Conservation (phyloP, 345 rosid species). For the Capsella bursapastoris region DNA sequence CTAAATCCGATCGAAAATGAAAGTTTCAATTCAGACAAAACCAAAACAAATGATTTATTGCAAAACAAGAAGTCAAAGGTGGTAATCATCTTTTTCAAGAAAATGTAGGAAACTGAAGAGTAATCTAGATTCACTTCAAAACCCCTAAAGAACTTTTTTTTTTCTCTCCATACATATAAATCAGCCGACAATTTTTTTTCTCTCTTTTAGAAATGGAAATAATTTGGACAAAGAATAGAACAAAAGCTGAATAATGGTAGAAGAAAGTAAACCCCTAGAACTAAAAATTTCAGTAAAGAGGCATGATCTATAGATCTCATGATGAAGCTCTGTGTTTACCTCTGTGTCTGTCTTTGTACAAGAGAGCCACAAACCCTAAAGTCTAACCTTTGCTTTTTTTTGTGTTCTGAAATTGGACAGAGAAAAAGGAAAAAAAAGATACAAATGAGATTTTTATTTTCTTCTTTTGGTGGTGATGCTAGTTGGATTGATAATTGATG, state of each 20-base stretch:
- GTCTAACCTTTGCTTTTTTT: slow-evolving; percentile 25
- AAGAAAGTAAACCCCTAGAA: slow-evolving; percentile 25
- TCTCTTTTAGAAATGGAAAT: not conserved
- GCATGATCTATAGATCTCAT: slow-evolving; percentile 29
- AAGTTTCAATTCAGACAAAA: slow-evolving; percentile 2
- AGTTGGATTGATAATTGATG: slow-evolving; percentile 33
- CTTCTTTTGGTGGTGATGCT: slow-evolving; percentile 30
- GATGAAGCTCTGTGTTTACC: slow-evolving; percentile 26
- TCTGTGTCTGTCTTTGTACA: slow-evolving; percentile 34
- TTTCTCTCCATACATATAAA: slow-evolving; percentile 5
- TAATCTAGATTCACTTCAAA: slow-evolving; percentile 25
- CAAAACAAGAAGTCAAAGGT: slow-evolving; percentile 23
- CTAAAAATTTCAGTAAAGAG: not conserved
- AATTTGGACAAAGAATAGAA: not conserved
- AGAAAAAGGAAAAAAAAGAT: not conserved
- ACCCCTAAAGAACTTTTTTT: not conserved
- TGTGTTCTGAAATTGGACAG: slow-evolving; percentile 26
- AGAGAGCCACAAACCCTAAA: slow-evolving; percentile 41
- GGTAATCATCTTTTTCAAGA: not conserved
- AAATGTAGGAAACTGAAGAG: slow-evolving; percentile 21
- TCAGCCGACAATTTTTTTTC: not conserved
- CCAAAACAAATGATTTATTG: slow-evolving; percentile 3
- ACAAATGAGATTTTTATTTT: slow-evolving; percentile 4
- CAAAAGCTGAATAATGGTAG: not conserved
- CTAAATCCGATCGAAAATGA: not conserved